phyloP scores from a whole-genome alignment of 257 asterid genomes.

The Cinchona pubescens region DNA sequence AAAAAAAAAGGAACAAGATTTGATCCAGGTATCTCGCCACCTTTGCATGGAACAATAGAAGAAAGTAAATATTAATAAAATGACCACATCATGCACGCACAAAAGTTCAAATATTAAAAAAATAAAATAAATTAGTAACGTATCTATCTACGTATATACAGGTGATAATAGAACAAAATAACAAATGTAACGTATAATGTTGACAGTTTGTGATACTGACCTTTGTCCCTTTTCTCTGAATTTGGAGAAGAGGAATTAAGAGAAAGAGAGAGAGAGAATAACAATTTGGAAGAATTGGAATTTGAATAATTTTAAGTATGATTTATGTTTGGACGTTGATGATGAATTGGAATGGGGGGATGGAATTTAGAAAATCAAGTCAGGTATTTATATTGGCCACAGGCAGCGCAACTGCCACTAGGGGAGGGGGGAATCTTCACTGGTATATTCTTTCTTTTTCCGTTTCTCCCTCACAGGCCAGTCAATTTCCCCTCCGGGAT shows the following conservation, averaged over 20 bases:
- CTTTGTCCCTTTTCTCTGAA: background rate
- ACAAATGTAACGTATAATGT: background rate
- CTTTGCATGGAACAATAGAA: background rate
- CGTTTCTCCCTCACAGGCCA: conserved; percentile 17
- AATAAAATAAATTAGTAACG: background rate
- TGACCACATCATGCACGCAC: background rate
- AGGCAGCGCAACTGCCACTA: background rate
- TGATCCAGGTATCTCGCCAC: background rate
- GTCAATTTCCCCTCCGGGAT: background rate
- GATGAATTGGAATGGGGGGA: background rate
- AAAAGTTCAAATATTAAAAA: background rate
- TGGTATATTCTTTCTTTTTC: conserved; percentile 34
- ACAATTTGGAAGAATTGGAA: no score
- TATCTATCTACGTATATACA: background rate
- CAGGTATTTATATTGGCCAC: conserved; percentile 15
- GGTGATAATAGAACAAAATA: background rate
- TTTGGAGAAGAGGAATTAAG: background rate
- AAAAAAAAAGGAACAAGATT: background rate
- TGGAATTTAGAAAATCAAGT: background rate
- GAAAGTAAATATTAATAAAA: no score
- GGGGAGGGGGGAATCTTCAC: conserved; percentile 26
- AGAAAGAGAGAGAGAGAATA: background rate
- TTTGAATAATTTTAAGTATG: background rate
- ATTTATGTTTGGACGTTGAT: no score
- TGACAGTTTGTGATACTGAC: conserved; percentile 4